Percentiles rank a stretch among this genome's conserved stretches.
These are phyloP conservation scores for Acer saccharum DNA, from an alignment of 345 rosid species.

Conservation along the genomic window DNA sequence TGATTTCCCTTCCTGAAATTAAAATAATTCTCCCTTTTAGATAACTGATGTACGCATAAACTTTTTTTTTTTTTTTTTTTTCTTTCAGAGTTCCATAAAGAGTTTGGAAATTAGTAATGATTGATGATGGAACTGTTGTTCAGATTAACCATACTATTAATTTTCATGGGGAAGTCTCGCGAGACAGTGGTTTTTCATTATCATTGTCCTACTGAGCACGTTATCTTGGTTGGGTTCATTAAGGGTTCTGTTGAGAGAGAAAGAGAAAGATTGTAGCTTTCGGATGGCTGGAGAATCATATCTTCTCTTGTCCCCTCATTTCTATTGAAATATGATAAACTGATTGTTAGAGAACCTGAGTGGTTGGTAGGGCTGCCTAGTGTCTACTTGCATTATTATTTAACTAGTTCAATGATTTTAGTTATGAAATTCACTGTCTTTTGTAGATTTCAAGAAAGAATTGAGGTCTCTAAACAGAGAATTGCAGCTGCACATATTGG, in stretches of 20 bases:
- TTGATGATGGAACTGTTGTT: no score
- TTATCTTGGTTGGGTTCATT: not conserved
- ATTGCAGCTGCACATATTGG: constrained; percentile 83
- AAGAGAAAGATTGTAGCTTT: no score
- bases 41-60: no score
- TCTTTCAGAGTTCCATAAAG: not conserved
- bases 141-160: no score
- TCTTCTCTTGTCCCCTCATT: not conserved
- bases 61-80: no score
- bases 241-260: no score
- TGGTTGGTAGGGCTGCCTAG: not conserved
- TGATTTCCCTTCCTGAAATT: no score
- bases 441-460: constrained; percentile 84
- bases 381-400: not conserved
- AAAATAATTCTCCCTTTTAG: no score
- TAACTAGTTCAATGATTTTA: not conserved
- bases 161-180: not conserved
- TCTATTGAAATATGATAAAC: not conserved
- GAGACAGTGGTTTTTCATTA: not conserved
- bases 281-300: not conserved
- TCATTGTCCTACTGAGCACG: not conserved
- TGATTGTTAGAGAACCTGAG: not conserved
- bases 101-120: not conserved
- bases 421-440: not conserved
- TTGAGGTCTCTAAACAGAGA: constrained; percentile 78